A percentile compares a stretch with the other conserved stretches of the same genome.
phyloP scores from a whole-genome alignment of 257 asterid genomes.

The Solanum paucissectum region DNA sequence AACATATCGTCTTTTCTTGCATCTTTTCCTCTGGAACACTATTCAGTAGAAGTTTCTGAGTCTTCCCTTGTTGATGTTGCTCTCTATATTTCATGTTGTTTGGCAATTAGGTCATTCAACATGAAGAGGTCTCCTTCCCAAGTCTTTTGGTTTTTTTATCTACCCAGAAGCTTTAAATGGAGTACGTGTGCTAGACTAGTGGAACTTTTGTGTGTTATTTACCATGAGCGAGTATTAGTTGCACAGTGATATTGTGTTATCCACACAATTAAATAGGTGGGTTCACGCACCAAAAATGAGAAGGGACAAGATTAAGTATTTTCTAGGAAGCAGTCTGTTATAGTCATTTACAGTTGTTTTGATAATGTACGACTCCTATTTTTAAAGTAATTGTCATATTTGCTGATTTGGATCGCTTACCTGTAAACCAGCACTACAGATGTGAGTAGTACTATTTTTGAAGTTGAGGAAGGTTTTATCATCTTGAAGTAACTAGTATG shows the following conservation, averaged over 20 bases:
- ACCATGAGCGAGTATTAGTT: background rate
- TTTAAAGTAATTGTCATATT: background rate
- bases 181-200: background rate
- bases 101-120: background rate
- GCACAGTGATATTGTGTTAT: background rate
- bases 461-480: background rate
- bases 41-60: background rate
- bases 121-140: background rate
- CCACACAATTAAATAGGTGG: background rate
- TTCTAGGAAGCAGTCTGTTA: background rate
- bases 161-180: background rate
- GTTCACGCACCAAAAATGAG: background rate
- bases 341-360: background rate
- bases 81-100: background rate
- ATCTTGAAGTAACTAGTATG: background rate
- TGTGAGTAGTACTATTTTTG: background rate
- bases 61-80: background rate
- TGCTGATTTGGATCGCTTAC: background rate
- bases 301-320: background rate
- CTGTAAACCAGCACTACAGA: background rate
- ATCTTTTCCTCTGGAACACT: background rate
- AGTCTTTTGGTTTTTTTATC: background rate
- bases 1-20: background rate
- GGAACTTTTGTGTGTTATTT: background rate
- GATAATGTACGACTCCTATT: background rate